These are phyloP conservation scores for Fonsecaea pedrosoi DNA, from an alignment of 2,329 filamentous ascomycete genomes.

Conservation along the genomic window DNA sequence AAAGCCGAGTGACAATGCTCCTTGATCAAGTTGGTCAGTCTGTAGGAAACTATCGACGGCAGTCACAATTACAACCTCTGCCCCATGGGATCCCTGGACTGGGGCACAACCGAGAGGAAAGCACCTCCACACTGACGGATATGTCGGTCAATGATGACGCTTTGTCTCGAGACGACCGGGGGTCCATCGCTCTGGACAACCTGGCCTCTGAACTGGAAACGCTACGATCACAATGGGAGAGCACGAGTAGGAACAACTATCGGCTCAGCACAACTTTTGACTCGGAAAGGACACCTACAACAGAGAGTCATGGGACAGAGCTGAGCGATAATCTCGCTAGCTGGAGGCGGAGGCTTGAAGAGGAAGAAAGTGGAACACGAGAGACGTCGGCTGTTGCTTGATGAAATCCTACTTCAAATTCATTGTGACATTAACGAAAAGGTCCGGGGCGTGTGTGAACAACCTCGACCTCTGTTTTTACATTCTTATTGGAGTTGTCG, in stretches of 20 bases:
- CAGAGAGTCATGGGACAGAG: constrained; percentile 48
- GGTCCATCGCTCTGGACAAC: constrained; percentile 80
- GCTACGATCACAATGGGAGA: constrained; percentile 90
- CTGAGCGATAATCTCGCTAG: constrained; percentile 76
- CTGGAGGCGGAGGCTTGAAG: constrained; percentile 79
- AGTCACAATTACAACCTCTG: constrained; percentile 57
- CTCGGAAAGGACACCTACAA: constrained; percentile 69
- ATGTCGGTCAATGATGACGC: constrained; percentile 48
- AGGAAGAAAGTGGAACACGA: constrained; percentile 51
- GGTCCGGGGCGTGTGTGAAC: constrained; percentile 21
- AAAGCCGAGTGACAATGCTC: constrained; percentile 89
- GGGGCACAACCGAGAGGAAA: constrained; percentile 38
- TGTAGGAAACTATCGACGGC: constrained; percentile 92
- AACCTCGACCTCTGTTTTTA: constrained; percentile 13
- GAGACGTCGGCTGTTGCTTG: constrained; percentile 25
- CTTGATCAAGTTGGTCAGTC: constrained; percentile 93
- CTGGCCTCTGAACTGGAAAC: constrained; percentile 91
- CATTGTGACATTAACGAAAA: constrained; percentile 14
- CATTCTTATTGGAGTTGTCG: constrained; percentile 9
- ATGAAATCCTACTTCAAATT: constrained; percentile 3
- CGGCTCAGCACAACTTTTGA: constrained; percentile 88
- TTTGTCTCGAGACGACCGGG: constrained; percentile 60
- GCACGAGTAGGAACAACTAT: constrained; percentile 93
- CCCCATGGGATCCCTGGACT: constrained; percentile 32
- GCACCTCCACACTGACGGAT: constrained; percentile 50